These are phyloP conservation scores for Phytophthora crassamura DNA, from an alignment of 352 stramenopile genomes.

Conservation along the genomic window DNA sequence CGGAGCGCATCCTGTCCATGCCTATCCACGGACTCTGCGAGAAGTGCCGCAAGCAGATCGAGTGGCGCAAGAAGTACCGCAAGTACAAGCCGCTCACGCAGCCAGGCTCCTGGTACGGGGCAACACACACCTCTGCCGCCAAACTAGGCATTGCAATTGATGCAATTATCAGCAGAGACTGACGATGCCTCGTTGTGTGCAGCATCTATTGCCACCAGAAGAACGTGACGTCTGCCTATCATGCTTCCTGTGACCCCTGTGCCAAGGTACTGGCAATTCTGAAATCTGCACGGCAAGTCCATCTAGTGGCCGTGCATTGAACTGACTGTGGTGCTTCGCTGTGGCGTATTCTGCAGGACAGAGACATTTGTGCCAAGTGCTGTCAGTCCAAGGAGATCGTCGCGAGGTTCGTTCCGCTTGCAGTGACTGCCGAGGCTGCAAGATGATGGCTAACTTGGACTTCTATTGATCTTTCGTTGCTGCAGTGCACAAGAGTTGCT, in stretches of 20 bases:
- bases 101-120: slow-evolving; percentile 88
- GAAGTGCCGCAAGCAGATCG: slow-evolving; percentile 96
- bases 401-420: slow-evolving; percentile 46
- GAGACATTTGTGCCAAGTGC: slow-evolving; percentile 92
- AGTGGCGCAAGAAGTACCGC: slow-evolving; percentile 99
- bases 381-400: slow-evolving; percentile 79
- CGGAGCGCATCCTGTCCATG: slow-evolving; percentile 91
- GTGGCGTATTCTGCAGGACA: slow-evolving; percentile 37
- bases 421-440: background rate
- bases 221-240: slow-evolving; percentile 94
- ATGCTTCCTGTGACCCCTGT: slow-evolving; percentile 93
- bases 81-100: slow-evolving; percentile 98
- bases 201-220: slow-evolving; percentile 94
- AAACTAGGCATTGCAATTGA: background rate
- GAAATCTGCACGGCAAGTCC: background rate
- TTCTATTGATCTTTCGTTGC: slow-evolving; percentile 1
- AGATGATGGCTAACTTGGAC: background rate
- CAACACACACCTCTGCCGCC: background rate
- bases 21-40: slow-evolving; percentile 94
- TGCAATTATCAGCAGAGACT: background rate
- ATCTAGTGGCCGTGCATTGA: background rate
- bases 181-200: slow-evolving; percentile 11
- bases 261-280: slow-evolving; percentile 62
- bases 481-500: slow-evolving; percentile 57
- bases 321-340: slow-evolving; percentile 1